phyloP scores from a whole-genome alignment of 352 stramenopile genomes.

The Peronosclerospora sorghi region DNA sequence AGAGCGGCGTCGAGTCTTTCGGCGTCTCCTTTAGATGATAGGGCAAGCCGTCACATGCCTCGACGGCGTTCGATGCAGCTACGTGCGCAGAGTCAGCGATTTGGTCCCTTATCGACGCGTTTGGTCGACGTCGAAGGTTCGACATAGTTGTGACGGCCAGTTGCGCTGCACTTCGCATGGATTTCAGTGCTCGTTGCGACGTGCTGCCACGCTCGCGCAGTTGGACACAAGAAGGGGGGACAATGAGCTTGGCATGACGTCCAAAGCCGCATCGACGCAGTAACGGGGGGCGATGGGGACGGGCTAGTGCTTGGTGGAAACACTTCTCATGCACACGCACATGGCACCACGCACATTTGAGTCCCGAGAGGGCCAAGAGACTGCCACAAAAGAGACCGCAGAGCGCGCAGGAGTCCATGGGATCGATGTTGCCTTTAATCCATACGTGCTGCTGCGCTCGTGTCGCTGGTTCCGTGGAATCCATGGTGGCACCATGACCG shows the following conservation, averaged over 20 bases:
- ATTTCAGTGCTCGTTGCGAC: conserved; percentile 56
- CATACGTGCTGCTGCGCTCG: conserved; percentile 44
- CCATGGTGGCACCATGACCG: too few species aligned
- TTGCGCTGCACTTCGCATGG: conserved; percentile 50
- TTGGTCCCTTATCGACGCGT: too few species aligned
- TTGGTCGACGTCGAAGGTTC: conserved; percentile 48
- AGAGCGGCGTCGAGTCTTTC: conserved; percentile 38
- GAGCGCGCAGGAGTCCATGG: conserved; percentile 67
- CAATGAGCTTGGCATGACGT: conserved; percentile 48
- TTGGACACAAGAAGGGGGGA: conserved; percentile 50
- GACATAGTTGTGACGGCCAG: conserved; percentile 67
- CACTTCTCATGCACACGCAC: conserved; percentile 70
- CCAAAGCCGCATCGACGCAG: conserved; percentile 62
- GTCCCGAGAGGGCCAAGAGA: conserved; percentile 66
- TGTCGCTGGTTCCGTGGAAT: too few species aligned
- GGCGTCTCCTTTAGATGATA: conserved; percentile 46
- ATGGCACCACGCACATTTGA: conserved; percentile 80
- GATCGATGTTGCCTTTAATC: conserved; percentile 79
- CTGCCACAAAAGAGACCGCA: conserved; percentile 73
- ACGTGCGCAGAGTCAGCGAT: too few species aligned
- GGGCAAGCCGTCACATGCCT: conserved; percentile 21
- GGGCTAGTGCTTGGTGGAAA: conserved; percentile 32
- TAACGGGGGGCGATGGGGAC: conserved; percentile 18
- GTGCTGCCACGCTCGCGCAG: conserved; percentile 34
- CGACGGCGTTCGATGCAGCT: conserved; percentile 13